Evolutionary conservation across 2,329 filamentous ascomycete species (phyloP).

Genomic region (Colletotrichum lupini): DNA sequence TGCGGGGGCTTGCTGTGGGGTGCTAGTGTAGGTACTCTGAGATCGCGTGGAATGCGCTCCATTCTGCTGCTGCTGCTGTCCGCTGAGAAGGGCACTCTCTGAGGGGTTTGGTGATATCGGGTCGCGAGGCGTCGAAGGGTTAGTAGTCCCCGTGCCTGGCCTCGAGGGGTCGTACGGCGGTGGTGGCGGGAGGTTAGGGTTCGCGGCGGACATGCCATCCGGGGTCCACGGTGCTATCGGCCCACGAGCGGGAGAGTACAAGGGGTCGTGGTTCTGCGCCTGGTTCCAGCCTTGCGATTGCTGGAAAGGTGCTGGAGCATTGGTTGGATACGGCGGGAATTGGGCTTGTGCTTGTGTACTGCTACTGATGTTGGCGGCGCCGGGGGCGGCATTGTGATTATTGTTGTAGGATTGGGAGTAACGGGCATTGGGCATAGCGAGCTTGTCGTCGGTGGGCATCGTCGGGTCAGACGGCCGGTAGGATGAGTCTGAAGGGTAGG

Average conservation of each 20-base stretch:
- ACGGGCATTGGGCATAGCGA: constrained; percentile 26
- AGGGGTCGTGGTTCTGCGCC: constrained; percentile 17
- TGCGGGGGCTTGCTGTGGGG: constrained; percentile 8
- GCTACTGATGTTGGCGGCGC: neutral
- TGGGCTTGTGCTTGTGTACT: neutral
- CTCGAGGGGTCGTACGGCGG: constrained; percentile 32
- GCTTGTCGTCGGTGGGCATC: constrained; percentile 28
- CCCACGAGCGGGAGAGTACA: constrained; percentile 9
- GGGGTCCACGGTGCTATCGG: constrained; percentile 32
- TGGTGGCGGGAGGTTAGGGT: constrained; percentile 37
- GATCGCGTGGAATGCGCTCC: neutral
- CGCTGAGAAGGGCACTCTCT: constrained; percentile 19
- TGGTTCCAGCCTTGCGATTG: neutral
- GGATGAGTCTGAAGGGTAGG: constrained; percentile 33
- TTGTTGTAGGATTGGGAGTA: constrained; percentile 30
- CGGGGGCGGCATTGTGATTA: neutral
- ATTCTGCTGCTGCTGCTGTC: constrained; percentile 15
- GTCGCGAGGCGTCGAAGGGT: constrained; percentile 12
- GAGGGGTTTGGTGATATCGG: constrained; percentile 16
- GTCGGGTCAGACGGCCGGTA: constrained; percentile 29
- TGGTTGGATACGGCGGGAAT: constrained; percentile 14
- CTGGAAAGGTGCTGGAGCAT: constrained; percentile 1
- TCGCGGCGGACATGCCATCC: constrained; percentile 31
- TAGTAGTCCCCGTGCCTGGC: constrained; percentile 11
- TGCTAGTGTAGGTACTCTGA: neutral